phyloP scores from a whole-genome alignment of 306 rosid genomes.

The Betula pendula region DNA sequence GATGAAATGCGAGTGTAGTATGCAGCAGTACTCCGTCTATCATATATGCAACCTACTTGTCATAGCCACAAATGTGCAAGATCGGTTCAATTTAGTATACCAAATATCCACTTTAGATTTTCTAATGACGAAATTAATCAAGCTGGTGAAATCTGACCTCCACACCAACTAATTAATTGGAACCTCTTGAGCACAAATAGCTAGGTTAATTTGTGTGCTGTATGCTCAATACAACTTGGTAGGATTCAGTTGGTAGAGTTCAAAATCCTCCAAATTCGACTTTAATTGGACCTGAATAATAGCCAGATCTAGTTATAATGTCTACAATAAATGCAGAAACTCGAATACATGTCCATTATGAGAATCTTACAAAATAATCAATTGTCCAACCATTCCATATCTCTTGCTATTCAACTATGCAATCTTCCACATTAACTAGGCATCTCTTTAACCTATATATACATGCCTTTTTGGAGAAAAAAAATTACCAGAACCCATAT shows the following conservation, averaged over 20 bases:
- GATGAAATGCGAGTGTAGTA: too few species aligned
- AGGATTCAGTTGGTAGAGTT: background rate
- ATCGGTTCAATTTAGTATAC: too few species aligned
- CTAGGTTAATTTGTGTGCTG: too few species aligned
- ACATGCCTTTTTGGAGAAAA: too few species aligned
- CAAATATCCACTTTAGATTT: too few species aligned
- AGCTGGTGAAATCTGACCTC: too few species aligned
- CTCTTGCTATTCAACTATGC: background rate
- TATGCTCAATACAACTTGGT: background rate
- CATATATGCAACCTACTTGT: too few species aligned
- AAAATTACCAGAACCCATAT: background rate
- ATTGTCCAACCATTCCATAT: constrained; percentile 1
- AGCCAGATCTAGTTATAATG: background rate
- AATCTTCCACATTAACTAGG: background rate
- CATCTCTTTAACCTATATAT: background rate
- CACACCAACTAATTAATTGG: too few species aligned
- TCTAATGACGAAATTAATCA: too few species aligned
- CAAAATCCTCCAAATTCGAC: background rate
- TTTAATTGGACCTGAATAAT: background rate
- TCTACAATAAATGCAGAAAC: background rate
- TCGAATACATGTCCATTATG: background rate
- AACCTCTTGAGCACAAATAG: too few species aligned
- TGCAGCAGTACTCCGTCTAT: too few species aligned
- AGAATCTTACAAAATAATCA: background rate
- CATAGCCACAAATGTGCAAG: too few species aligned